Evolutionary conservation across 257 asterid species (phyloP).

Genomic region (Phtheirospermum japonicum): DNA sequence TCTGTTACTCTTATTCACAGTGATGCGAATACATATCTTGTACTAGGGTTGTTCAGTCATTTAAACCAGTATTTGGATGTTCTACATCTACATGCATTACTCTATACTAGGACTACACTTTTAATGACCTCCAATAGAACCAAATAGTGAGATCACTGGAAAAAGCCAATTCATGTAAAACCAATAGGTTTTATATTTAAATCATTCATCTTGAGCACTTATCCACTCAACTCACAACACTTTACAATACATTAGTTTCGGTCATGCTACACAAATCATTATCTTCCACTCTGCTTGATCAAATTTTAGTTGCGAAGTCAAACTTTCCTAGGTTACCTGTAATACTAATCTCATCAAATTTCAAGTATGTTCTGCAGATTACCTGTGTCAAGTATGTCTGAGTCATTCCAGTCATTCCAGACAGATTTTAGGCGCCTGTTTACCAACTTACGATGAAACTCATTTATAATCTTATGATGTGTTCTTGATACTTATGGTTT

Average conservation of each 20-base stretch:
- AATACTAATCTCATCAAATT: neutral
- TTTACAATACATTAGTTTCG: neutral
- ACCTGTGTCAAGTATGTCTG: neutral
- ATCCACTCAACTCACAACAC: constrained; percentile 8
- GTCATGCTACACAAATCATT: constrained; percentile 1
- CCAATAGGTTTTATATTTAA: neutral
- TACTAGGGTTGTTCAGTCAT: constrained; percentile 16
- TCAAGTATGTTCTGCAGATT: neutral
- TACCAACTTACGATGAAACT: constrained; percentile 4
- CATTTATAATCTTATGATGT: constrained; percentile 9
- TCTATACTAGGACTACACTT: constrained; percentile 19
- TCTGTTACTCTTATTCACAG: neutral
- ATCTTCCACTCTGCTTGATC: constrained; percentile 9
- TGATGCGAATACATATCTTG: constrained; percentile 3
- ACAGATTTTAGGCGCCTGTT: constrained; percentile 1
- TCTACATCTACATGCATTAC: constrained; percentile 16
- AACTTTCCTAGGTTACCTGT: neutral
- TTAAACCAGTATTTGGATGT: neutral
- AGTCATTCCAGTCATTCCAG: constrained; percentile 11
- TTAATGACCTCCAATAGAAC: constrained; percentile 21
- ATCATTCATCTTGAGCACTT: neutral
- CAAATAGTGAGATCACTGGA: constrained; percentile 8
- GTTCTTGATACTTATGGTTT: constrained; percentile 12
- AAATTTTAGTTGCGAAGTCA: constrained; percentile 3
- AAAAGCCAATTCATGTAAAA: neutral